phyloP scores from a whole-genome alignment of 495 filamentous ascomycete species.

The Hyaloscypha hepaticicola region DNA sequence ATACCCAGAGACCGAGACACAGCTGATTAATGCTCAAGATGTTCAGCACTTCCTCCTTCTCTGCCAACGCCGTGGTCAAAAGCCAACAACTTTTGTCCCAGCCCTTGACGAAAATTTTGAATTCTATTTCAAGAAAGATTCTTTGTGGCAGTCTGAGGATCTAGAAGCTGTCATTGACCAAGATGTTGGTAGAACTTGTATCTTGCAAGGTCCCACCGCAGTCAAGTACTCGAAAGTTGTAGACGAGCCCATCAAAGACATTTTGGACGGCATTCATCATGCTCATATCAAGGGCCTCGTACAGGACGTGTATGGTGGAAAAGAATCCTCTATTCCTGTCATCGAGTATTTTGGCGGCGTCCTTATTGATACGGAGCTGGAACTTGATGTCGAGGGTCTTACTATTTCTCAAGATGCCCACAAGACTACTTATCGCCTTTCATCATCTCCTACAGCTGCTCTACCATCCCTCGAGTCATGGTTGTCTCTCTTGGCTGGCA shows the following conservation, averaged over 20 bases:
- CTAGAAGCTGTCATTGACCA: constrained; percentile 92
- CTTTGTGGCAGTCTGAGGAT: constrained; percentile 98
- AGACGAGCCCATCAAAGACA: constrained; percentile 91
- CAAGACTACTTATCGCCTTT: constrained; percentile 79
- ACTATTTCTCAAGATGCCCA: constrained; percentile 69
- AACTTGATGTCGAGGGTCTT: constrained; percentile 73
- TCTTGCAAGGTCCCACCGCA: constrained; percentile 92
- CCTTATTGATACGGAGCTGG: constrained; percentile 60
- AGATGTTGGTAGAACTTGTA: constrained; percentile 92
- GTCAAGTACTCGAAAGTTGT: constrained; percentile 84
- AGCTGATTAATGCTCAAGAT: constrained; percentile 96
- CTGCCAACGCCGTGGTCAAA: constrained; percentile 91
- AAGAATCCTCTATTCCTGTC: constrained; percentile 72
- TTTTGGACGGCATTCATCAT: constrained; percentile 85
- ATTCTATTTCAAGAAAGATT: constrained; percentile 99
- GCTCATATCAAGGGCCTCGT: constrained; percentile 78
- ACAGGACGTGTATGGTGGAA: constrained; percentile 73
- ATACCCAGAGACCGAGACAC: constrained; percentile 81
- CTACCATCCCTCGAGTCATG: constrained; percentile 80
- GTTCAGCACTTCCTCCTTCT: constrained; percentile 92
- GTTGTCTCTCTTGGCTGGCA: constrained; percentile 86
- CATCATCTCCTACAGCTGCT: constrained; percentile 60
- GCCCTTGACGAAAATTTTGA: constrained; percentile 93
- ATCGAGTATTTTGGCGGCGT: constrained; percentile 95
- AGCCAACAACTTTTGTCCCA: constrained; percentile 94